Evolutionary conservation across 176 grass and related monocot species (phyloP), one percentile per base, ranked within the genome.

Genomic region (Juncus effusus): DNA sequence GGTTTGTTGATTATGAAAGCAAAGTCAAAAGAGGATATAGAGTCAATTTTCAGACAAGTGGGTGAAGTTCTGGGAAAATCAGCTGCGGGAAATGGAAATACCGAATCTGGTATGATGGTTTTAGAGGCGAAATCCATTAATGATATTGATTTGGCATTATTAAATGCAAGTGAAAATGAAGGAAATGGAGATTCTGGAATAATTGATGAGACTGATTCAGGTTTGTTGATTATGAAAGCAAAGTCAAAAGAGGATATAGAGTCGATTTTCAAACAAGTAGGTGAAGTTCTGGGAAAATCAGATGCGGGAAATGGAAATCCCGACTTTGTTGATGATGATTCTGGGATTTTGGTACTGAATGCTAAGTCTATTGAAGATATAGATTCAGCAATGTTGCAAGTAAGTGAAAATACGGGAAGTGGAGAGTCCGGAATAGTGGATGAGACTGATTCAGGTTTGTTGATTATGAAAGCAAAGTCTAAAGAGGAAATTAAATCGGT

Each of bases 401-500:
- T 3, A 47, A 72, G 40, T 36, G 15, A 41, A 60, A 9, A 38
- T 49, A 45, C 13, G 7, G 54, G 54, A 44, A 72, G 44, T 42
- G 58, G 40, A 72, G 54, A 59, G 12, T 6, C 69, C 16, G 69
- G 69, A 36, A 19, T 54, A 56, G n/a, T 44, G 36, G 13, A 38
- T 61, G 64, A 59, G 60, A 56, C 80, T 10, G 60, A 80, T 75
- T 63, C 72, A 49, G 77, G 72, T 15, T 71, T 91, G 54, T 11
- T 67, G 10, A 4, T 80, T 78, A 44, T 91, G 6, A 78, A 96
- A 68, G 77, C 80, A 10, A 77, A 73, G 40, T 91, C 77, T 67
- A 58, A 81, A 50, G 61, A 80, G 62, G 84, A 91, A 76, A 83
- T 89, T 54, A 65, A 84, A 28, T 50, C 57, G 4, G 70, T 73